Percentiles rank a stretch among this genome's conserved stretches.
Evolutionary conservation across 495 filamentous ascomycete genomes (phyloP).

Genomic region (Aspergillus panamensis): DNA sequence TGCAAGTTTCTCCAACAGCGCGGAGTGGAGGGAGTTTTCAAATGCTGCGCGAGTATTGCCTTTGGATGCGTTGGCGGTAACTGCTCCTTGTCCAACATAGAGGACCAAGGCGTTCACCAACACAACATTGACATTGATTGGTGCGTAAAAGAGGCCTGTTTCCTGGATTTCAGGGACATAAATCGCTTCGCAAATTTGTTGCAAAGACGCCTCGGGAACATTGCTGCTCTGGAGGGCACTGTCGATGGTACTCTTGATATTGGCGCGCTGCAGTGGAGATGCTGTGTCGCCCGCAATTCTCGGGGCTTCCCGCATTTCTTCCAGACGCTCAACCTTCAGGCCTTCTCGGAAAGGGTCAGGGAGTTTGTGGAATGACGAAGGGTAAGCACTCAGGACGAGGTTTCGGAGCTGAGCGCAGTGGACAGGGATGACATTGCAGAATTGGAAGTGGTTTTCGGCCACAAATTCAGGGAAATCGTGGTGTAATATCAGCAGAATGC

Average conservation of each 20-base stretch:
- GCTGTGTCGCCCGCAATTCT: slow-evolving; percentile 59
- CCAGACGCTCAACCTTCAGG: slow-evolving; percentile 75
- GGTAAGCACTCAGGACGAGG: slow-evolving; percentile 79
- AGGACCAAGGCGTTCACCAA: slow-evolving; percentile 80
- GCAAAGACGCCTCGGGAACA: slow-evolving; percentile 61
- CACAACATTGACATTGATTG: slow-evolving; percentile 62
- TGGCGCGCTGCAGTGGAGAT: slow-evolving; percentile 54
- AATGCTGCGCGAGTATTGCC: slow-evolving; percentile 60
- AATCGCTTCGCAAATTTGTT: slow-evolving; percentile 65
- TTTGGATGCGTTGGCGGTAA: slow-evolving; percentile 53
- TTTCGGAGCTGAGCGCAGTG: slow-evolving; percentile 89
- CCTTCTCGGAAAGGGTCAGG: slow-evolving; percentile 78
- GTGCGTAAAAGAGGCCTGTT: slow-evolving; percentile 56
- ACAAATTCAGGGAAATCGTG: slow-evolving; percentile 96
- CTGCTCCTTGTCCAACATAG: slow-evolving; percentile 72
- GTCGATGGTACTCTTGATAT: slow-evolving; percentile 67
- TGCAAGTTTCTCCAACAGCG: slow-evolving; percentile 69
- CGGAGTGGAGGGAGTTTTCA: slow-evolving; percentile 67
- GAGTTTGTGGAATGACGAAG: slow-evolving; percentile 68
- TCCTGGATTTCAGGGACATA: slow-evolving; percentile 50
- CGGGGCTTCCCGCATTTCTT: slow-evolving; percentile 68
- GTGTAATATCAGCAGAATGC: slow-evolving; percentile 78
- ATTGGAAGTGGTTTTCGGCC: slow-evolving; percentile 75
- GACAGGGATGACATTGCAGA: slow-evolving; percentile 80
- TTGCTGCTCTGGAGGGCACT: slow-evolving; percentile 56